Percentiles rank a stretch among this genome's conserved stretches.
Evolutionary conservation across 805 yeast species (phyloP).

Genomic region (Saturnispora hagleri): DNA sequence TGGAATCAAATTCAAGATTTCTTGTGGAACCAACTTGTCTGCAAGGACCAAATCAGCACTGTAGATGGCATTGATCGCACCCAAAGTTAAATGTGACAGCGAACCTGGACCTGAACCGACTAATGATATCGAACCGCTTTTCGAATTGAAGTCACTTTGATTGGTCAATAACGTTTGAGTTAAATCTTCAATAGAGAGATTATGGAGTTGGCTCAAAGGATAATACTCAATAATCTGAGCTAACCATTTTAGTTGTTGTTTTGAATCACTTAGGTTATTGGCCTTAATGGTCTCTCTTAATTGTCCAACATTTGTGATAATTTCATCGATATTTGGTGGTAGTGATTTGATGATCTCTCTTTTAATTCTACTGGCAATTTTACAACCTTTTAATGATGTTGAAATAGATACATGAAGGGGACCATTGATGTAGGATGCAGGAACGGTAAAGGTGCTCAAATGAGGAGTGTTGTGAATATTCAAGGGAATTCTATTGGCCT

Average conservation of each 20-base stretch:
- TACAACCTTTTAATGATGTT: constrained; percentile 85
- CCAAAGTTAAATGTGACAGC: constrained; percentile 68
- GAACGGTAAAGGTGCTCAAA: constrained; percentile 63
- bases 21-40: constrained; percentile 87
- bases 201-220: constrained; percentile 60
- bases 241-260: constrained; percentile 66
- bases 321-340: constrained; percentile 61
- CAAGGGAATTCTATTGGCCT: constrained; percentile 63
- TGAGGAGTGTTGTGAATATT: constrained; percentile 70
- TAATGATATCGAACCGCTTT: constrained; percentile 57
- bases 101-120: constrained; percentile 96
- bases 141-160: constrained; percentile 15
- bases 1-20: constrained; percentile 78
- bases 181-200: constrained; percentile 51
- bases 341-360: constrained; percentile 58
- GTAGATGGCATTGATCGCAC: constrained; percentile 73
- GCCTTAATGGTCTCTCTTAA: constrained; percentile 34
- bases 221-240: constrained; percentile 86
- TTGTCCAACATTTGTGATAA: constrained; percentile 61
- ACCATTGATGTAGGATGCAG: constrained; percentile 65
- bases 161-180: neutral
- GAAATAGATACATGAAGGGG: constrained; percentile 70
- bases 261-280: constrained; percentile 39
- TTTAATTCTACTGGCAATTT: constrained; percentile 69
- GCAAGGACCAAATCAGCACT: constrained; percentile 80